These are phyloP conservation scores for Komagataella pseudopastoris DNA, from an alignment of 805 yeast genomes.

Conservation along the genomic window DNA sequence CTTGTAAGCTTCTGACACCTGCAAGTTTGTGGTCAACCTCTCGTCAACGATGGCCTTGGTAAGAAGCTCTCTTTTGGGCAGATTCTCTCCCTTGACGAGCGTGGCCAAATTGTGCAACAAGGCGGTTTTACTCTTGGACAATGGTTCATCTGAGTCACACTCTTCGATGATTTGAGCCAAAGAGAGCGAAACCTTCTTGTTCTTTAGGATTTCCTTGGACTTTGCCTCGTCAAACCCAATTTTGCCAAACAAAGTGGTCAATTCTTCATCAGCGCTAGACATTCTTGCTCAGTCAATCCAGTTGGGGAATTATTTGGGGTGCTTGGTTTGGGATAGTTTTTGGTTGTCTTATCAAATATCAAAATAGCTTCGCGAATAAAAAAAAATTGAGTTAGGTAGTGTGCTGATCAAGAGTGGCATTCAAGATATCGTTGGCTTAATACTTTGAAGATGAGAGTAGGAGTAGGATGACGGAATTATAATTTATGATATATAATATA, in stretches of 20 bases:
- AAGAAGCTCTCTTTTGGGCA: constrained; percentile 35
- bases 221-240: constrained; percentile 65
- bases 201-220: constrained; percentile 69
- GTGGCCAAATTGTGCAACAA: constrained; percentile 71
- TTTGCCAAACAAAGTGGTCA: constrained; percentile 20
- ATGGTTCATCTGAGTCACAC: constrained; percentile 18
- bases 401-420: background rate
- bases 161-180: constrained; percentile 45
- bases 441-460: no score
- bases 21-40: constrained; percentile 52
- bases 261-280: constrained; percentile 12
- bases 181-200: constrained; percentile 70
- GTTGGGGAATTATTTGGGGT: background rate
- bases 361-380: background rate
- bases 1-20: constrained; percentile 69
- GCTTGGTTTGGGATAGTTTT: background rate
- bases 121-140: constrained; percentile 48
- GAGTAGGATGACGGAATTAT: no score
- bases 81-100: constrained; percentile 45
- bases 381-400: background rate
- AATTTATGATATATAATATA: no score
- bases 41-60: constrained; percentile 52
- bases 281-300: constrained; percentile 1
- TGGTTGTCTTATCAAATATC: background rate
- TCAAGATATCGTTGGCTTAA: no score